phyloP scores from a whole-genome alignment of 1,139 yeast species.

The Kurtzmaniella quercitrusa region DNA sequence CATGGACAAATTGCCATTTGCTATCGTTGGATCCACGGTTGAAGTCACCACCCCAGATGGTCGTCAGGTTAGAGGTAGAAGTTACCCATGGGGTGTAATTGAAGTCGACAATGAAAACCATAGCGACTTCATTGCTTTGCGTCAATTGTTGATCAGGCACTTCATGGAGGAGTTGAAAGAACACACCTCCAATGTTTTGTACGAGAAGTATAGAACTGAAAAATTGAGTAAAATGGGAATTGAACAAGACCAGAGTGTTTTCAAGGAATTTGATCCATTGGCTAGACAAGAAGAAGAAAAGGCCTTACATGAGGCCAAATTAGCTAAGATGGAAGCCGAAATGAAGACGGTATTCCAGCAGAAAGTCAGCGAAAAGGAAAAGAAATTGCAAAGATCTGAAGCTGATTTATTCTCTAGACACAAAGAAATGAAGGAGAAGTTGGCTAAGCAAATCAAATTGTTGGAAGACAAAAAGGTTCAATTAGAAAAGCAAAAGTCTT shows the following conservation, averaged over 20 bases:
- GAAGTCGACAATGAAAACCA: conserved; percentile 95
- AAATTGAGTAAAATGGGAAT: conserved; percentile 82
- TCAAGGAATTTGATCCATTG: conserved; percentile 91
- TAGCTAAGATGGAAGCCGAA: conserved; percentile 92
- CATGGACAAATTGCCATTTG: conserved; percentile 79
- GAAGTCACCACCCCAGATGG: conserved; percentile 76
- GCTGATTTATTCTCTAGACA: conserved; percentile 95
- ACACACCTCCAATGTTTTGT: conserved; percentile 68
- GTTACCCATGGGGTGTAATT: conserved; percentile 96
- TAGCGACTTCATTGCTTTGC: conserved; percentile 86
- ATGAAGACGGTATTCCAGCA: conserved; percentile 97
- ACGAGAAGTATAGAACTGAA: conserved; percentile 86
- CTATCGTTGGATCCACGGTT: conserved; percentile 86
- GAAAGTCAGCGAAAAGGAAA: conserved; percentile 95
- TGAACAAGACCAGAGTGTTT: conserved; percentile 87
- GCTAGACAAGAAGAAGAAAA: conserved; percentile 93
- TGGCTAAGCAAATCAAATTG: conserved; percentile 80
- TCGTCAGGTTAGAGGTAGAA: conserved; percentile 81
- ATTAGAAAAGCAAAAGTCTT: conserved; percentile 65
- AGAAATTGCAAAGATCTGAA: conserved; percentile 94
- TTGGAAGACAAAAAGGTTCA: conserved; percentile 88
- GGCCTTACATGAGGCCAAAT: conserved; percentile 87
- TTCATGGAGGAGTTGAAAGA: conserved; percentile 94
- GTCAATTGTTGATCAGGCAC: conserved; percentile 85
- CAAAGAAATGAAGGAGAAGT: conserved; percentile 94